Base-by-base conservation (phyloP, 2,329 filamentous ascomycete genomes). In the Aureobasidium sp. region DNA sequence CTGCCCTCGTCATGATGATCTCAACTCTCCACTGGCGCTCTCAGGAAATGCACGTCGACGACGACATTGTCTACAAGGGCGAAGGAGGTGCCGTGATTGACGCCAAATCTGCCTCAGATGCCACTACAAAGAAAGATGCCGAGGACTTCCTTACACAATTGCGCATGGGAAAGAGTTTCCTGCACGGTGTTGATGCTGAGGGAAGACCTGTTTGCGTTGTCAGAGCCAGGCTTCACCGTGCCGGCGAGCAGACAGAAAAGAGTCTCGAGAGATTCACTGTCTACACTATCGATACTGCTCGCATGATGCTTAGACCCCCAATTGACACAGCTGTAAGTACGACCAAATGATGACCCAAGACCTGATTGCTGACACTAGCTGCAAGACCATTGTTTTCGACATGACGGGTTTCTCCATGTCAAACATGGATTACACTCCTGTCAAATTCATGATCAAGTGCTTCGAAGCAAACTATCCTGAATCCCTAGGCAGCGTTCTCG, bases 381-480 rank as follows among this genome's bases (percentile, higher is more conserved):
- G 16, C 21, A 14, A 96, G 90, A 94, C 90, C 45, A 85, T 99
- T 65, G 78, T 99, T 50, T 99, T 99, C 71, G 94, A 99, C 73
- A 93, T 68, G 61, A 63, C 66, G 21, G 59, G 61, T 8, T 62
- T 66, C 50, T 62, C 61, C 21, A 63, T 62, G 51, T 58, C 61
- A 14, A 64, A 99, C 75, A 97, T 99, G 94, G 94, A 99, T 74
- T 97, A 97, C 73, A 85, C 89, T 0, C 93, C 94, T 1, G 90
- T 99, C 62, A 99, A 96, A 71, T 99, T 97, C 77, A 97, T 99
- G 88, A 97, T 99, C 75, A 96, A 96, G 75, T 96, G 92, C 74
- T 99, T 99, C 71, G 94, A 99, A 77, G 94, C 94, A 63, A 97
- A 99, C 73, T 99, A 97, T 69, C 94, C 94, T 0, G 94, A 99